Conservation (phyloP, 768 basidiomycete species). For the Amanita pseudoporphyria region DNA sequence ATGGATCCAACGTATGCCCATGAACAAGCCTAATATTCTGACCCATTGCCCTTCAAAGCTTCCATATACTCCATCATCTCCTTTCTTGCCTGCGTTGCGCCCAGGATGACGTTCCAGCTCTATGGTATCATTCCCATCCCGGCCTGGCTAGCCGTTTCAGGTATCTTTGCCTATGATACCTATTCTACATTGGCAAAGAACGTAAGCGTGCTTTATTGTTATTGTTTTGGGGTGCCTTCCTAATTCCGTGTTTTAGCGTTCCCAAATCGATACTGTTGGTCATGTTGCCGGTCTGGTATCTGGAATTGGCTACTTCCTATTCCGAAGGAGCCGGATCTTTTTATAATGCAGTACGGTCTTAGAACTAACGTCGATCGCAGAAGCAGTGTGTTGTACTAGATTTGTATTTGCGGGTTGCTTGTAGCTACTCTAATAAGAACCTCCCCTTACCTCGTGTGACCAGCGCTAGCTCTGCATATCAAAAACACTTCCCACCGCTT, state of each 20-base stretch:
- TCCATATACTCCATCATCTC: conserved; percentile 66
- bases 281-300: conserved; percentile 62
- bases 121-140: conserved; percentile 76
- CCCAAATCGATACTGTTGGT: conserved; percentile 47
- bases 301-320: conserved; percentile 47
- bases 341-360: too few relatives aligned
- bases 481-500: too few relatives aligned
- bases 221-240: too few relatives aligned
- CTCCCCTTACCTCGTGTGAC: too few relatives aligned
- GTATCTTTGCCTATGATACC: conserved; percentile 54
- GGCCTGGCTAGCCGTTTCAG: conserved; percentile 65
- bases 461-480: too few relatives aligned
- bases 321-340: conserved; percentile 23
- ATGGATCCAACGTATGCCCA: conserved; percentile 12
- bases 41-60: conserved; percentile 28
- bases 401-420: background rate
- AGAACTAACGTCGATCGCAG: background rate
- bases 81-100: conserved; percentile 62
- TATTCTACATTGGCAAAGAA: conserved; percentile 33
- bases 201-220: conserved; percentile 17
- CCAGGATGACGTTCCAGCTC: conserved; percentile 53
- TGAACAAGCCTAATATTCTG: conserved; percentile 4
- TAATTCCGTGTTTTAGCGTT: conserved; percentile 27
- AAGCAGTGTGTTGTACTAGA: background rate
- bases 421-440: background rate